Evolutionary conservation across 331 rosid genomes (phyloP).

Genomic region (Quercus lobata): DNA sequence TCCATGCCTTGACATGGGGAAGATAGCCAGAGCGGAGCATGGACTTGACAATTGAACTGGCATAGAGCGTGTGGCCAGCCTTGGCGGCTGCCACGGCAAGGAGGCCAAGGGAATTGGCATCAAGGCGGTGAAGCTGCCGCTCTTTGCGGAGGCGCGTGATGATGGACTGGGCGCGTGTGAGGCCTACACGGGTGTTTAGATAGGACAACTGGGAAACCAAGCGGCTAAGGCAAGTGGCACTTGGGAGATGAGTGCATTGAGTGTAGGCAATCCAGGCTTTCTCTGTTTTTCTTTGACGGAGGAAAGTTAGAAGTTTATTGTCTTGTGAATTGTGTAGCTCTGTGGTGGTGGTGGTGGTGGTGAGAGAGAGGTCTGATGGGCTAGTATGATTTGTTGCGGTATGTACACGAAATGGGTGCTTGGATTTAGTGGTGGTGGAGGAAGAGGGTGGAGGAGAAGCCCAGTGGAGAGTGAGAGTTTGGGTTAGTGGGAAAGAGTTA

Average conservation of each 20-base stretch:
- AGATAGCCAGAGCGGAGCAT: slow-evolving; percentile 98
- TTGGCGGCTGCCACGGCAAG: slow-evolving; percentile 78
- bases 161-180: slow-evolving; percentile 89
- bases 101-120: slow-evolving; percentile 85
- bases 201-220: slow-evolving; percentile 70
- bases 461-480: slow-evolving; percentile 20
- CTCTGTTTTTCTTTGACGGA: slow-evolving; percentile 80
- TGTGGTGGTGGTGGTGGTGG: slow-evolving; percentile 5
- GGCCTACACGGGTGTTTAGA: slow-evolving; percentile 43
- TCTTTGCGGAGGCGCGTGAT: slow-evolving; percentile 95
- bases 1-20: slow-evolving; percentile 96
- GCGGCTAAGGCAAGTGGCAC: slow-evolving; percentile 83
- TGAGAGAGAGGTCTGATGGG: slow-evolving; percentile 28
- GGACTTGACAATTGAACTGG: slow-evolving; percentile 79
- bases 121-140: slow-evolving; percentile 88
- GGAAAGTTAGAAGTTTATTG: slow-evolving; percentile 53
- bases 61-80: slow-evolving; percentile 72
- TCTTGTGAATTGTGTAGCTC: slow-evolving; percentile 34
- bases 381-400: slow-evolving; percentile 33
- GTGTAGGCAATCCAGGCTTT: slow-evolving; percentile 82
- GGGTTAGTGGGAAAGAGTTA: slow-evolving; percentile 18
- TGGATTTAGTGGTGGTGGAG: slow-evolving; percentile 26
- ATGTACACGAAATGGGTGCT: slow-evolving; percentile 15
- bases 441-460: slow-evolving; percentile 31
- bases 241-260: slow-evolving; percentile 52